These are phyloP conservation scores for Trametes cinnabarina DNA, from an alignment of 768 basidiomycete species.

Conservation along the genomic window DNA sequence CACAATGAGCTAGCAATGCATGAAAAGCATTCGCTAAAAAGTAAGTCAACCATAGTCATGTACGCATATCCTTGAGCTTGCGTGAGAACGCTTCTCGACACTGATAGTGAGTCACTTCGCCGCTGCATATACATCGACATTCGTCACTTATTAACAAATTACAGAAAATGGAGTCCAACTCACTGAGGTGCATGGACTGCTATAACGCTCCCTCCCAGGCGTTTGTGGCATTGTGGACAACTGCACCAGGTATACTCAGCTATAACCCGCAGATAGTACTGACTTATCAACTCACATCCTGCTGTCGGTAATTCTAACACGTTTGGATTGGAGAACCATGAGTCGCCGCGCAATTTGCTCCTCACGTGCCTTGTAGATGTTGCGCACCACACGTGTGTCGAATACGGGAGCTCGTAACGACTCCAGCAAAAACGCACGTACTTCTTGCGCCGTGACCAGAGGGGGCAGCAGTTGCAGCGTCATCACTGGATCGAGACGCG, in stretches of 20 bases:
- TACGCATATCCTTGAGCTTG: conserved; percentile 43
- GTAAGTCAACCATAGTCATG: too few relatives aligned
- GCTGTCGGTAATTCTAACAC: conserved; percentile 88
- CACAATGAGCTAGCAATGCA: neutral
- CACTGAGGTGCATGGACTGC: conserved; percentile 89
- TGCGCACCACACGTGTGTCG: conserved; percentile 65
- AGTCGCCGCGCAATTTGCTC: conserved; percentile 74
- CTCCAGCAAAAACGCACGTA: conserved; percentile 75
- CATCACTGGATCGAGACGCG: conserved; percentile 76
- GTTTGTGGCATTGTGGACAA: conserved; percentile 95
- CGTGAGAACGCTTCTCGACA: conserved; percentile 83
- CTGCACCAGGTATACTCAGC: conserved; percentile 45
- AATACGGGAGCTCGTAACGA: conserved; percentile 64
- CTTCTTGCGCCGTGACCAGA: conserved; percentile 78
- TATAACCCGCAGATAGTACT: neutral
- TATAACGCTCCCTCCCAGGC: conserved; percentile 89
- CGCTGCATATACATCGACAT: conserved; percentile 48
- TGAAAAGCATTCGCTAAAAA: neutral
- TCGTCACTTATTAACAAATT: neutral
- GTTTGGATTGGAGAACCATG: conserved; percentile 72
- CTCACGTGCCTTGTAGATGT: conserved; percentile 69
- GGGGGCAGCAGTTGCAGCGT: conserved; percentile 88
- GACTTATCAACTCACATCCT: conserved; percentile 67
- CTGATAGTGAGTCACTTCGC: conserved; percentile 95
- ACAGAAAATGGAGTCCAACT: conserved; percentile 23